Percentiles rank a stretch among this genome's conserved stretches.
These are phyloP conservation scores for Suillus weaverae DNA, from an alignment of 768 basidiomycete genomes.

Conservation along the genomic window DNA sequence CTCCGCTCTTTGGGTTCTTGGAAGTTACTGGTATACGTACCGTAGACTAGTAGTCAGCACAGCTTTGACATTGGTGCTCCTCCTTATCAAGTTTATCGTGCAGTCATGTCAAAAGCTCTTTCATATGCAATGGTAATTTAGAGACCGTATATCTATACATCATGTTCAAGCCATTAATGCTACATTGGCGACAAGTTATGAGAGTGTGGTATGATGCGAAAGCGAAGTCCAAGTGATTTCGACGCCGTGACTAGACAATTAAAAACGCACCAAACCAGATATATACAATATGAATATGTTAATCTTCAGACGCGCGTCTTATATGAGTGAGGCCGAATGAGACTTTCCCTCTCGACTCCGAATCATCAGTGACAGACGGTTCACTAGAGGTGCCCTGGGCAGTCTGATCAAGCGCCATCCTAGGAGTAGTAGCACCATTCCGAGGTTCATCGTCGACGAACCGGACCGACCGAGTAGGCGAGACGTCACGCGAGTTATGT, in stretches of 20 bases:
- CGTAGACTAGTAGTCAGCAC: slow-evolving; percentile 34
- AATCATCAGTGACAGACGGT: slow-evolving; percentile 16
- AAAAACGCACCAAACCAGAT: background rate
- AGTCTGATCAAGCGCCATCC: slow-evolving; percentile 19
- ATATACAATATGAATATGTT: background rate
- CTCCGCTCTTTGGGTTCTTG: slow-evolving; percentile 39
- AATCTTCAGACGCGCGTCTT: slow-evolving; percentile 8
- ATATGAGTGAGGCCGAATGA: slow-evolving; percentile 19
- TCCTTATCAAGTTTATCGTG: background rate
- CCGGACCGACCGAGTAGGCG: slow-evolving; percentile 48
- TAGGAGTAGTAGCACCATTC: slow-evolving; percentile 23
- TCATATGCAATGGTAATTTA: slow-evolving; percentile 1
- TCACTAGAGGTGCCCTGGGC: slow-evolving; percentile 16
- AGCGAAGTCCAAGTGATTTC: background rate
- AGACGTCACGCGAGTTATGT: slow-evolving; percentile 38
- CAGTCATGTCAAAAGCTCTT: background rate
- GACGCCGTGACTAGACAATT: background rate
- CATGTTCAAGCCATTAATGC: slow-evolving; percentile 1
- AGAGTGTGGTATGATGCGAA: background rate
- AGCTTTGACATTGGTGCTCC: slow-evolving; percentile 18
- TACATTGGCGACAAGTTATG: background rate
- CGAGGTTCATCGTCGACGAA: slow-evolving; percentile 42
- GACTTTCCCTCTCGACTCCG: slow-evolving; percentile 15
- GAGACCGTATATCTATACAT: background rate
- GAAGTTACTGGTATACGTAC: slow-evolving; percentile 36